These are phyloP conservation scores for Diaporthe ampelina DNA, from an alignment of 2,329 filamentous ascomycete genomes.

Conservation along the genomic window DNA sequence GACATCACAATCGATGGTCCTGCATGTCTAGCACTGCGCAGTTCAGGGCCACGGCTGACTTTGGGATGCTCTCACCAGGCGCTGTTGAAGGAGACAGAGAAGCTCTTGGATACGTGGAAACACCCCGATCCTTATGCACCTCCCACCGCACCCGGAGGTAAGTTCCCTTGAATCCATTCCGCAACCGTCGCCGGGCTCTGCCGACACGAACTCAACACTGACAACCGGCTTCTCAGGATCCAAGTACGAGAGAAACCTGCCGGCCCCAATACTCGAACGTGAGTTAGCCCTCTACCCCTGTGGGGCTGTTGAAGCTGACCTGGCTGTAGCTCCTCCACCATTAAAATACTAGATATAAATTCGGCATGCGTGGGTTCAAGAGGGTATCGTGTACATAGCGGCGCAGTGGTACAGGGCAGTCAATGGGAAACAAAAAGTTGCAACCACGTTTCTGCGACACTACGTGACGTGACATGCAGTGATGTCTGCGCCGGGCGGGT, in stretches of 20 bases:
- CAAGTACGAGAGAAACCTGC: conserved; percentile 96
- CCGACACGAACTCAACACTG: conserved; percentile 9
- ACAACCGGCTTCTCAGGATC: conserved; percentile 71
- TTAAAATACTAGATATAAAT: conserved; percentile 58
- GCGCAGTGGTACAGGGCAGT: conserved; percentile 1
- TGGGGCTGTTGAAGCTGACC: conserved; percentile 40
- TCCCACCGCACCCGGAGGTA: conserved; percentile 94
- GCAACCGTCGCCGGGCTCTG: background rate
- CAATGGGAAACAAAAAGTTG: background rate
- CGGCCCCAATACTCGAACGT: conserved; percentile 85
- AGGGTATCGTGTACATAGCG: conserved; percentile 52
- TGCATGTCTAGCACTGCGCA: background rate
- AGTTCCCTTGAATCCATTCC: conserved; percentile 46
- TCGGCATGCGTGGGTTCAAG: conserved; percentile 36
- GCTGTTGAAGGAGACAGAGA: conserved; percentile 89
- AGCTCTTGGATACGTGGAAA: conserved; percentile 92
- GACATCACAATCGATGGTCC: background rate
- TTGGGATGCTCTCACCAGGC: conserved; percentile 64
- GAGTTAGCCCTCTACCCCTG: conserved; percentile 57
- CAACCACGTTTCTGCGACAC: background rate
- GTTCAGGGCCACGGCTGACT: conserved; percentile 36
- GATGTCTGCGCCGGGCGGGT: background rate
- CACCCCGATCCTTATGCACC: conserved; percentile 94
- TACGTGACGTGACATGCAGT: background rate
- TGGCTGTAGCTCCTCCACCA: conserved; percentile 61